Conservation (phyloP, 2,329 filamentous ascomycete genomes). For the Verticillium albo-atrum region DNA sequence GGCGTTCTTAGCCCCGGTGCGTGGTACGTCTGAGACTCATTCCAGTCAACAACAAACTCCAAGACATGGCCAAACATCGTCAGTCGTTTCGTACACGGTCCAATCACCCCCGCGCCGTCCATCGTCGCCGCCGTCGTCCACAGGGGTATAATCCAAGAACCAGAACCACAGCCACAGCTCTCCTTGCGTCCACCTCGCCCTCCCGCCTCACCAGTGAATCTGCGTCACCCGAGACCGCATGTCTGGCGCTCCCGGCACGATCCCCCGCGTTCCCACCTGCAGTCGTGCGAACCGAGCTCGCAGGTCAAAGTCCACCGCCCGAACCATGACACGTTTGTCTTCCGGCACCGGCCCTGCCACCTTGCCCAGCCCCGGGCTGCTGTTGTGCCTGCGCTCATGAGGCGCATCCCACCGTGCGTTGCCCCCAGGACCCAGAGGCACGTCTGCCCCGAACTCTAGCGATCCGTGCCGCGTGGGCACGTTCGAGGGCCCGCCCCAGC, state of each 20-base stretch:
- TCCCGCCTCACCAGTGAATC: slow-evolving; percentile 38
- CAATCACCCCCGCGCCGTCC: background rate
- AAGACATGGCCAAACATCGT: background rate
- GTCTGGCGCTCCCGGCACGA: slow-evolving; percentile 42
- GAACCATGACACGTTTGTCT: slow-evolving; percentile 51
- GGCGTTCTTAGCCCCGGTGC: background rate
- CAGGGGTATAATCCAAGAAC: background rate
- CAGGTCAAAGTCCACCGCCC: slow-evolving; percentile 52
- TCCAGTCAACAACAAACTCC: background rate
- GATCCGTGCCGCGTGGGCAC: slow-evolving; percentile 16
- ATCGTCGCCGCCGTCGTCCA: background rate
- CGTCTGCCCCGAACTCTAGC: slow-evolving; percentile 13
- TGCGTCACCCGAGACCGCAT: slow-evolving; percentile 39
- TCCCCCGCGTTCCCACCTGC: slow-evolving; percentile 48
- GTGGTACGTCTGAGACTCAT: background rate
- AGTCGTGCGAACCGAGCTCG: slow-evolving; percentile 44
- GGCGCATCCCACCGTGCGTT: slow-evolving; percentile 35
- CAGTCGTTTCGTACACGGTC: background rate
- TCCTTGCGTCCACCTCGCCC: background rate
- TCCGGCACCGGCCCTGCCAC: slow-evolving; percentile 36
- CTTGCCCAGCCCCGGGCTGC: slow-evolving; percentile 2
- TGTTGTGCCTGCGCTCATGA: slow-evolving; percentile 17
- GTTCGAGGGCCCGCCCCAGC: slow-evolving; percentile 18
- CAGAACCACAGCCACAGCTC: background rate
- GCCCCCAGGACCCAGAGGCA: slow-evolving; percentile 29